Conservation (phyloP, 75 land plant species). For the Gnetum montanum region DNA sequence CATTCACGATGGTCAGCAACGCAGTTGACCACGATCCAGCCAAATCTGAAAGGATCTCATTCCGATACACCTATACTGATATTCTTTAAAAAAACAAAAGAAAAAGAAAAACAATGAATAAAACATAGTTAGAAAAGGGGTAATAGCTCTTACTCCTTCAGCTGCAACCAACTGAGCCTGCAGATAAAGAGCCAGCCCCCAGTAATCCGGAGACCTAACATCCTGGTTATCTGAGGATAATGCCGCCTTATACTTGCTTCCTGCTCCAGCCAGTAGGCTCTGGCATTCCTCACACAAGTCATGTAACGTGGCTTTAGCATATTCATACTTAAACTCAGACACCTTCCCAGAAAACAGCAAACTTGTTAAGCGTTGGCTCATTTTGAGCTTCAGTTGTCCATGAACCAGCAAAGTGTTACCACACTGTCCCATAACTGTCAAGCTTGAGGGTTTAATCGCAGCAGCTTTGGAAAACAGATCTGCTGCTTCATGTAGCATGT, state of each 20-base stretch:
- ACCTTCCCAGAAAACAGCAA: slow-evolving; percentile 17
- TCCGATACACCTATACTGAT: no score
- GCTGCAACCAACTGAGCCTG: slow-evolving; percentile 84
- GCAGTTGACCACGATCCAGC: no score
- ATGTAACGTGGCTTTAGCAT: slow-evolving; percentile 32
- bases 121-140: no score
- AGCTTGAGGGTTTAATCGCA: slow-evolving; percentile 62
- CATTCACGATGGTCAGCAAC: no score
- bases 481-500: slow-evolving; percentile 49
- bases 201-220: slow-evolving; percentile 73
- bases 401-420: slow-evolving; percentile 87
- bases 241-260: slow-evolving; percentile 71
- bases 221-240: slow-evolving; percentile 67
- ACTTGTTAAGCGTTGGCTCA: slow-evolving; percentile 65
- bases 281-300: slow-evolving; percentile 85
- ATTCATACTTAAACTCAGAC: no score
- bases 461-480: slow-evolving; percentile 49
- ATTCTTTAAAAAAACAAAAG: no score
- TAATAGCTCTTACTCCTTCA: slow-evolving; percentile 58
- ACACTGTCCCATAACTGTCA: slow-evolving; percentile 68
- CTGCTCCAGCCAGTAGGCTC: slow-evolving; percentile 78
- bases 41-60: no score
- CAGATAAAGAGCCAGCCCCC: slow-evolving; percentile 88
- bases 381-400: slow-evolving; percentile 76
- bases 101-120: no score